Percentiles rank a stretch among this genome's conserved stretches.
phyloP scores from a whole-genome alignment of 2,329 filamentous ascomycete species.

The Paraphoma chrysanthemicola region DNA sequence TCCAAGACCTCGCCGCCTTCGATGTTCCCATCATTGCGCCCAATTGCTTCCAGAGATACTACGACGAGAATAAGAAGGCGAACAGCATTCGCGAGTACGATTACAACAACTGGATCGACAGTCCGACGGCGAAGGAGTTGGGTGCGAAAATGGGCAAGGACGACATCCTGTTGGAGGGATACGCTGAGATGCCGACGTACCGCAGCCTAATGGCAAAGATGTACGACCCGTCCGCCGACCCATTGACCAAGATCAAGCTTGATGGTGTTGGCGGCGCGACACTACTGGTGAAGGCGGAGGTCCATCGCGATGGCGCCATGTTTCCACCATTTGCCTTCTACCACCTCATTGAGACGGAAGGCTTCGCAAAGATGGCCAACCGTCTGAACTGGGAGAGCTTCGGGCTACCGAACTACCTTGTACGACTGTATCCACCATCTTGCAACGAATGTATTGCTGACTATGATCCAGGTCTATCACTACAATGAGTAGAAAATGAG shows the following conservation, averaged over 20 bases:
- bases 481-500: constrained; percentile 75
- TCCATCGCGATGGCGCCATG: constrained; percentile 97
- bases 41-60: constrained; percentile 91
- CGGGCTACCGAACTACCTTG: constrained; percentile 97
- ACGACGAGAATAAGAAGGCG: constrained; percentile 71
- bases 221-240: constrained; percentile 60
- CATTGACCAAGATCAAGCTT: constrained; percentile 71
- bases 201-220: constrained; percentile 90
- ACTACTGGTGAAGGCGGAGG: constrained; percentile 92
- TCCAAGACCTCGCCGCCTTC: constrained; percentile 88
- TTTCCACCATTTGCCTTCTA: constrained; percentile 97
- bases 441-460: neutral
- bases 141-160: constrained; percentile 84
- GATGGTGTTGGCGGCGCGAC: constrained; percentile 95
- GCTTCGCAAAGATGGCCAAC: constrained; percentile 96
- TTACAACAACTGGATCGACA: constrained; percentile 98
- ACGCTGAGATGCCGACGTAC: constrained; percentile 91
- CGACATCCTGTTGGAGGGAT: constrained; percentile 92
- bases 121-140: constrained; percentile 76
- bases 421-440: constrained; percentile 52
- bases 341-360: constrained; percentile 96
- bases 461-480: constrained; percentile 73
- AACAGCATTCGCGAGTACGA: constrained; percentile 86
- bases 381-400: constrained; percentile 83
- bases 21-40: constrained; percentile 92